These are phyloP conservation scores for Luffa aegyptiaca DNA, from an alignment of 306 rosid species.

Conservation along the genomic window DNA sequence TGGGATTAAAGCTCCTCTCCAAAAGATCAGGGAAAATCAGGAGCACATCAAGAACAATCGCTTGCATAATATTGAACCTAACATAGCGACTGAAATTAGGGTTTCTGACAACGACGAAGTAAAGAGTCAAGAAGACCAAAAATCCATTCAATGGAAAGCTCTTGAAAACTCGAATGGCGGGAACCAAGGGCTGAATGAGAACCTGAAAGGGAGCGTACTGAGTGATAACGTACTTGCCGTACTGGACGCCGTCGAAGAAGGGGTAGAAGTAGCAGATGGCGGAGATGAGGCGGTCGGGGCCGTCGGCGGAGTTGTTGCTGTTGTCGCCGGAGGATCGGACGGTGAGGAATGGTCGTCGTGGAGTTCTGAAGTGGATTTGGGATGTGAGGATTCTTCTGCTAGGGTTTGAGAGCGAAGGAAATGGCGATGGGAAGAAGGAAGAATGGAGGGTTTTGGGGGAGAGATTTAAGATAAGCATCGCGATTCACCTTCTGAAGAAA, in stretches of 20 bases:
- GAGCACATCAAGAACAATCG: conserved; percentile 85
- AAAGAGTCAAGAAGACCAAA: conserved; percentile 68
- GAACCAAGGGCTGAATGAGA: conserved; percentile 56
- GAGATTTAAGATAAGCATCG: conserved; percentile 36
- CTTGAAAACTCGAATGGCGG: conserved; percentile 78
- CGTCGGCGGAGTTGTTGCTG: conserved; percentile 46
- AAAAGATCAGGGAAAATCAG: conserved; percentile 76
- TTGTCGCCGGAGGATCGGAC: conserved; percentile 48
- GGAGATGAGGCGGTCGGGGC: conserved; percentile 68
- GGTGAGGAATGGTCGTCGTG: conserved; percentile 1
- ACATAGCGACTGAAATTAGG: conserved; percentile 77
- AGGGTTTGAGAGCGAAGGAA: conserved; percentile 4
- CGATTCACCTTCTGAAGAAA: background rate
- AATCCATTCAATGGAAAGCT: conserved; percentile 87
- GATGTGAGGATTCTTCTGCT: conserved; percentile 12
- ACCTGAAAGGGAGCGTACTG: conserved; percentile 67
- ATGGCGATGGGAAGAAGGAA: conserved; percentile 15
- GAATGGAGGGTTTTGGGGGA: conserved; percentile 17
- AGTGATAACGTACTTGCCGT: conserved; percentile 71
- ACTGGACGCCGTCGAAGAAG: conserved; percentile 81
- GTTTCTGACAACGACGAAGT: conserved; percentile 88
- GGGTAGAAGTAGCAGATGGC: conserved; percentile 90
- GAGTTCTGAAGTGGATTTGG: conserved; percentile 19
- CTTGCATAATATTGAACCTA: conserved; percentile 97
- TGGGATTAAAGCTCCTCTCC: conserved; percentile 81